Base-by-base conservation (phyloP, 176 grass and related monocot species). In the Musa beccarii region DNA sequence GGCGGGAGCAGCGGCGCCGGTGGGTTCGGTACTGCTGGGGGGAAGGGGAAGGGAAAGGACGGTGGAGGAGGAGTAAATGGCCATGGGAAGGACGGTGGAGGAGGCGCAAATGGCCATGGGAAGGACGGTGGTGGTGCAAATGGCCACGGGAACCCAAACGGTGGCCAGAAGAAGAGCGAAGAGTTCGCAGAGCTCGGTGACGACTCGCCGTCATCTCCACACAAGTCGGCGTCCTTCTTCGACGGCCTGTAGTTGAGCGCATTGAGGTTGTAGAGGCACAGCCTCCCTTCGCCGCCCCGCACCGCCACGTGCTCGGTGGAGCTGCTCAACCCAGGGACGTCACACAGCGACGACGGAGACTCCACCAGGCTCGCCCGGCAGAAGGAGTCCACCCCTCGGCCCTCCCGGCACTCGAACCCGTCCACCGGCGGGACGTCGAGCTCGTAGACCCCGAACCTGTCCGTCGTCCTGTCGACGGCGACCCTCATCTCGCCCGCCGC, bases 221-320 rank as follows among this genome's bases (percentile, higher is more conserved):
- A 89, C 64, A 78, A 75, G 14, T 19, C 63, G 22, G 66, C 51
- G 11, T 29, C 76, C 26, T 77, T 84, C 59, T 85, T 91, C 23
- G 83, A 57, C 0, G 90, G 90, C 51, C 90, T 81, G 76, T 98
- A 98, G 67, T 93, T 91, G 68, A 98, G 81, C 24, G 95, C 92
- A 43, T 98, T 98, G 66, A 98, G 84, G 80, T 67, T 94, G 82
- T 89, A 94, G 68, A 94, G 14, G 76, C 95, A 98, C 12, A 64
- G 57, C 69, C 14, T 69, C 57, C 52, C 80, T 10, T 56, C 56
- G n/a, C 51, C 73, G 50, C 8, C 54, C 15, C 67, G 75, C 70
- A 91, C 63, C 15, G 84, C 83, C 52, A 98, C 49, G 71, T 98
- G 95, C 62, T 86, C 70, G 26, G 63, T 75, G 49, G 90, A 87